A percentile compares a stretch with the other conserved stretches of the same genome.
Conservation (phyloP, 768 basidiomycete species). For the Phylloporus sp. region DNA sequence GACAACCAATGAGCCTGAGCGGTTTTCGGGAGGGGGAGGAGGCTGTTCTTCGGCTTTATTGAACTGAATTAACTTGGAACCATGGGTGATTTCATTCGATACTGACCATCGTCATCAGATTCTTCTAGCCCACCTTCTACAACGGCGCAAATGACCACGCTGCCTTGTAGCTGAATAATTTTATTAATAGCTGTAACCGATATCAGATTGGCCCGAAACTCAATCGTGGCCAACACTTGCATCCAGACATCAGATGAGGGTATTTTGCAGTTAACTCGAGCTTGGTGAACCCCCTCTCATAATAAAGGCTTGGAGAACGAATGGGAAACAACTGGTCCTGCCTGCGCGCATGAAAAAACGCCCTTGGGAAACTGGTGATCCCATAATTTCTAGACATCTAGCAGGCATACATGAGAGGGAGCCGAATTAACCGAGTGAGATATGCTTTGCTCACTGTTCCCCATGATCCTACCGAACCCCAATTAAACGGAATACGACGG, state of each 20-base stretch:
- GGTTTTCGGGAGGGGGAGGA: slow-evolving; percentile 45
- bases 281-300: slow-evolving; percentile 24
- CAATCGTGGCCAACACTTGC: slow-evolving; percentile 15
- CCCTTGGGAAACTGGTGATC: slow-evolving; percentile 19
- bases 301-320: slow-evolving; percentile 24
- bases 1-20: slow-evolving; percentile 43
- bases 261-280: slow-evolving; percentile 30
- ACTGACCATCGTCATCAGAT: slow-evolving; percentile 20
- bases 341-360: slow-evolving; percentile 20
- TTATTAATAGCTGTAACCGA: slow-evolving; percentile 44
- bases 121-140: slow-evolving; percentile 45
- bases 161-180: slow-evolving; percentile 43
- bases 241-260: slow-evolving; percentile 45
- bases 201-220: slow-evolving; percentile 2
- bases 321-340: slow-evolving; percentile 16
- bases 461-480: slow-evolving; percentile 15
- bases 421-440: not conserved
- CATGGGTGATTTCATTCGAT: slow-evolving; percentile 15
- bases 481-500: slow-evolving; percentile 17
- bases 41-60: slow-evolving; percentile 11
- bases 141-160: slow-evolving; percentile 43
- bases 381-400: slow-evolving; percentile 15
- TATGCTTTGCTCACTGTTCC: slow-evolving; percentile 15
- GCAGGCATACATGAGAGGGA: not conserved
- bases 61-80: not conserved